A percentile compares a stretch with the other conserved stretches of the same genome.
These are phyloP conservation scores for Hypocrella siamensis DNA, from an alignment of 2,329 filamentous ascomycete species.

Conservation along the genomic window DNA sequence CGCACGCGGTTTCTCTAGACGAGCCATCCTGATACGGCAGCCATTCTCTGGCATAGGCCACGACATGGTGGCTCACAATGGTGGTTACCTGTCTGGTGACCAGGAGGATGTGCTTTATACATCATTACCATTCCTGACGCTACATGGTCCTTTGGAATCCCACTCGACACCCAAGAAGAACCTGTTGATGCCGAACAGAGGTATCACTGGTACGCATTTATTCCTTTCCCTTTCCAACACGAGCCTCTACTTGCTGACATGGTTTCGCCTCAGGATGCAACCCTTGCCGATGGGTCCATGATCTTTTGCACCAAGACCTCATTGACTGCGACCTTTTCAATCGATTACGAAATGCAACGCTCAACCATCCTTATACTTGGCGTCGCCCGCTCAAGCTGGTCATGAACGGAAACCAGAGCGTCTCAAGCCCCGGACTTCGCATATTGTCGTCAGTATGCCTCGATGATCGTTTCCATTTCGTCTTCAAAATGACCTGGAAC, in stretches of 20 bases:
- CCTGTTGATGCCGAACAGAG: neutral
- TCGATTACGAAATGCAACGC: slow-evolving; percentile 13
- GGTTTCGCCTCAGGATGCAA: slow-evolving; percentile 14
- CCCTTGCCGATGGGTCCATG: slow-evolving; percentile 25
- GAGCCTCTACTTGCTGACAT: neutral
- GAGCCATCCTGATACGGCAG: too few species aligned
- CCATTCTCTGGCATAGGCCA: too few species aligned
- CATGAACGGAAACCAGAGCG: slow-evolving; percentile 24
- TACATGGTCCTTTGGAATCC: too few species aligned
- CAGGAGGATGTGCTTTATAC: too few species aligned
- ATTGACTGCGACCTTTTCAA: slow-evolving; percentile 19
- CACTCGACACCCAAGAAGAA: too few species aligned
- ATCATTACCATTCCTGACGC: too few species aligned
- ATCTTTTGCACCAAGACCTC: slow-evolving; percentile 21
- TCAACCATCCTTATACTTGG: slow-evolving; percentile 16
- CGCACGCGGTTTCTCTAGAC: too few species aligned
- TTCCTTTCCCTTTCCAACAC: neutral
- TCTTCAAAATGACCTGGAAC: slow-evolving; percentile 21
- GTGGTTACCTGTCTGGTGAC: too few species aligned
- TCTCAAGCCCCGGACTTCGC: slow-evolving; percentile 9
- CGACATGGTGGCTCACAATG: too few species aligned
- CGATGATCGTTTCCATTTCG: slow-evolving; percentile 25
- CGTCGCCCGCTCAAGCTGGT: slow-evolving; percentile 20
- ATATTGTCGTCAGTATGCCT: slow-evolving; percentile 22
- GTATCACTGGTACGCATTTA: neutral